Evolutionary conservation across 2,329 filamentous ascomycete genomes (phyloP).

Genomic region (Xylariaceae sp.): DNA sequence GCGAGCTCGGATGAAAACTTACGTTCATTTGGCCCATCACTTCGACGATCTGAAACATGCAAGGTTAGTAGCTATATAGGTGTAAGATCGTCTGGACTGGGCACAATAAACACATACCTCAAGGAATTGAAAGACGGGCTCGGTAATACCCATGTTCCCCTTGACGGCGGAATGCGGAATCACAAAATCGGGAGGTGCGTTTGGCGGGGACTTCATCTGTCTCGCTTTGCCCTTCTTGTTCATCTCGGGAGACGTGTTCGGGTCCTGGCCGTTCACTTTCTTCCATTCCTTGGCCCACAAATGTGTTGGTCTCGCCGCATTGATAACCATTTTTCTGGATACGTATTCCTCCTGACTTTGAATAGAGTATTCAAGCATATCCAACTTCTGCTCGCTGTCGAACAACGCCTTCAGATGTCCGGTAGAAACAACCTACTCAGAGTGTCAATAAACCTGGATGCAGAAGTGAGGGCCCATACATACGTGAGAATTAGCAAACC

Average conservation of each 20-base stretch:
- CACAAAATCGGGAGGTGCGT: constrained; percentile 54
- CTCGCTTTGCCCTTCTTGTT: constrained; percentile 60
- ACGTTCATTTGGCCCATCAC: constrained; percentile 61
- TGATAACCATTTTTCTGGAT: constrained; percentile 59
- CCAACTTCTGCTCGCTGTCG: constrained; percentile 72
- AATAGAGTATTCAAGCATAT: constrained; percentile 77
- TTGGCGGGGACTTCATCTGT: constrained; percentile 54
- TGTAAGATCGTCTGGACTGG: not conserved
- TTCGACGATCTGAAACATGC: constrained; percentile 50
- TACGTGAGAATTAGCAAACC: constrained; percentile 80
- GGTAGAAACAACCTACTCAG: constrained; percentile 62
- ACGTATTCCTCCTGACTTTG: constrained; percentile 77
- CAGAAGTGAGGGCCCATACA: constrained; percentile 30
- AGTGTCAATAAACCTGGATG: not conserved
- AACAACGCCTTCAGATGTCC: constrained; percentile 76
- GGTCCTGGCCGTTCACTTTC: constrained; percentile 51
- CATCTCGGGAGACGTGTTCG: constrained; percentile 59
- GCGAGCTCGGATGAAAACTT: constrained; percentile 15
- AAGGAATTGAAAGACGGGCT: constrained; percentile 58
- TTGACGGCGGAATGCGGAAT: constrained; percentile 56
- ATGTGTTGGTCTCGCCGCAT: constrained; percentile 57
- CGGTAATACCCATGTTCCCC: constrained; percentile 53
- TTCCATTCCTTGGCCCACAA: constrained; percentile 63
- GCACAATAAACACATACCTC: constrained; percentile 44
- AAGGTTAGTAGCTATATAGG: not conserved